Percentiles rank a stretch among this genome's conserved stretches.
These are phyloP conservation scores for Stemphylium lycopersici DNA, from an alignment of 2,329 filamentous ascomycete genomes.

Conservation along the genomic window DNA sequence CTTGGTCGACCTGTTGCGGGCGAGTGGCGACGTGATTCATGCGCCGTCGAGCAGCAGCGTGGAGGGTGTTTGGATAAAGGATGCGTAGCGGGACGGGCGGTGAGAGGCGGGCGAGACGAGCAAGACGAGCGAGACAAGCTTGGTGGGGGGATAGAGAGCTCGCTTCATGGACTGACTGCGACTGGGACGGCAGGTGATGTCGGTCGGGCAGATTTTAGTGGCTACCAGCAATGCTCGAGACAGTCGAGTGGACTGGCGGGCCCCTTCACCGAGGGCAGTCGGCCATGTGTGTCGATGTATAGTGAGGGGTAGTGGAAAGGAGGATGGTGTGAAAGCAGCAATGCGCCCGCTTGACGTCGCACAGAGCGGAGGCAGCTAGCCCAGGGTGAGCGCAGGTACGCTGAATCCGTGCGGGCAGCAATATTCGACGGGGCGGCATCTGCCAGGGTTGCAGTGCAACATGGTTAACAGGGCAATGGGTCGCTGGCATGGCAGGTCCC, in stretches of 20 bases:
- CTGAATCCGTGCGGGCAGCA: slow-evolving; percentile 23
- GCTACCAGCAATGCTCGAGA: slow-evolving; percentile 11
- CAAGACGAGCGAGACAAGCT: too few relatives aligned
- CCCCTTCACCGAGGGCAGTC: too few relatives aligned
- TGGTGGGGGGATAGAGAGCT: neutral
- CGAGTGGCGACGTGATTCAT: slow-evolving; percentile 26
- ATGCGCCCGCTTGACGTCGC: slow-evolving; percentile 25
- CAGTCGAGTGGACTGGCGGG: too few relatives aligned
- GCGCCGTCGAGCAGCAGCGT: slow-evolving; percentile 15
- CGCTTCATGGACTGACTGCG: neutral
- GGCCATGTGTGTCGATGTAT: too few relatives aligned
- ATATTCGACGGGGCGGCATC: slow-evolving; percentile 10
- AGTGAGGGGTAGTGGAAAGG: neutral
- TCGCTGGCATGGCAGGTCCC: too few relatives aligned
- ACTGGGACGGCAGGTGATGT: slow-evolving; percentile 8
- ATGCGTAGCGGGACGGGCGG: neutral
- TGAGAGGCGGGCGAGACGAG: neutral
- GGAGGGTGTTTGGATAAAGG: slow-evolving; percentile 3
- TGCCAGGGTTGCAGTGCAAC: slow-evolving; percentile 24
- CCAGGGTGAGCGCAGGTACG: slow-evolving; percentile 34
- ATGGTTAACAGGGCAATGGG: slow-evolving; percentile 5
- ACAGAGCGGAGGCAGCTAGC: slow-evolving; percentile 24
- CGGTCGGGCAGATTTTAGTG: slow-evolving; percentile 2
- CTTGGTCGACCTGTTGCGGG: slow-evolving; percentile 10
- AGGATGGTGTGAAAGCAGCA: slow-evolving; percentile 13